Evolutionary conservation across 768 basidiomycete genomes (phyloP).

Genomic region (Russula earlei): DNA sequence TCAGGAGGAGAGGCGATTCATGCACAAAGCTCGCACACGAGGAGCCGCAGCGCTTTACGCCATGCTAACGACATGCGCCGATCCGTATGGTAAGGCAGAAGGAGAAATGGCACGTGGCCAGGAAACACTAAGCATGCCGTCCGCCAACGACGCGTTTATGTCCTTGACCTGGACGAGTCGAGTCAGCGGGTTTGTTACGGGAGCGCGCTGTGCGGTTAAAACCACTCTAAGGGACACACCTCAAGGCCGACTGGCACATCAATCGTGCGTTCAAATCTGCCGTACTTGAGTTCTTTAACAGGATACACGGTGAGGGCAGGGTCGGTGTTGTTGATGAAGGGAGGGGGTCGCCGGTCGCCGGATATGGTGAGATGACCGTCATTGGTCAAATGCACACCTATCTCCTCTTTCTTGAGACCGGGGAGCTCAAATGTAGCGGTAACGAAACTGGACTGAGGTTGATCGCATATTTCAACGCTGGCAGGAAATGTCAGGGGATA

Average conservation of each 20-base stretch:
- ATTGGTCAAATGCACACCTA: slow-evolving; percentile 37
- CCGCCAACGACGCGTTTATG: slow-evolving; percentile 16
- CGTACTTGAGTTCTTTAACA: slow-evolving; percentile 19
- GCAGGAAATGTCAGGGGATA: neutral
- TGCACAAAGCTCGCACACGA: no score
- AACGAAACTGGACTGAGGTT: slow-evolving; percentile 32
- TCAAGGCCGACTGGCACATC: slow-evolving; percentile 17
- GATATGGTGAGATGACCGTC: slow-evolving; percentile 40
- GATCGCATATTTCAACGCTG: slow-evolving; percentile 42
- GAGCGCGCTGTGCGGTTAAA: neutral
- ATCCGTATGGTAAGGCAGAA: neutral
- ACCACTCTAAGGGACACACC: neutral
- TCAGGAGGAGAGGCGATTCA: neutral
- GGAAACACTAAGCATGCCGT: slow-evolving; percentile 20
- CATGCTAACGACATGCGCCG: neutral
- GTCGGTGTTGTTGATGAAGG: slow-evolving; percentile 9
- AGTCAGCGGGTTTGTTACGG: neutral
- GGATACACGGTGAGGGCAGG: slow-evolving; percentile 4
- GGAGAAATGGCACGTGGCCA: slow-evolving; percentile 14
- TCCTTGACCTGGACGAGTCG: slow-evolving; percentile 15
- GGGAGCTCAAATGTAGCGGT: slow-evolving; percentile 49
- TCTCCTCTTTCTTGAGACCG: slow-evolving; percentile 40
- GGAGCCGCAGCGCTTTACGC: neutral
- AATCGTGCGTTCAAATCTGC: slow-evolving; percentile 18
- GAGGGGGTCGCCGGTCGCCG: slow-evolving; percentile 31